Percentiles rank a stretch among this genome's conserved stretches.
phyloP scores from a whole-genome alignment of 148 eudicot genomes.

The Vaccinium vitisidaea region DNA sequence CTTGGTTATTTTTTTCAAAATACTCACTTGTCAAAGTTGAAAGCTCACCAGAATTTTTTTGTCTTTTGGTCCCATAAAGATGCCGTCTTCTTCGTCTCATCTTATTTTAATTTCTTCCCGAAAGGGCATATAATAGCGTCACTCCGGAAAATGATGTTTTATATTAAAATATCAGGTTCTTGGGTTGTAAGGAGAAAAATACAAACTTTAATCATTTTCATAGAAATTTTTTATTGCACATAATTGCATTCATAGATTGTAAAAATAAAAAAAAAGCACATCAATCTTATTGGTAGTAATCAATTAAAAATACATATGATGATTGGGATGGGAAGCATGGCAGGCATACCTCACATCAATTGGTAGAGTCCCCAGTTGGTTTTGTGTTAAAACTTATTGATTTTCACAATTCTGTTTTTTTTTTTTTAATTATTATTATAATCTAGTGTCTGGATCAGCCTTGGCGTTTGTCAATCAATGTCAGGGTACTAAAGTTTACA shows the following conservation, averaged over 20 bases:
- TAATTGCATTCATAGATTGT: neutral
- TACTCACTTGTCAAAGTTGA: neutral
- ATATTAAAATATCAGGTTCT: neutral
- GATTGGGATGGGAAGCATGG: neutral
- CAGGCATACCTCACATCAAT: too few species aligned
- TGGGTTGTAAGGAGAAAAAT: neutral
- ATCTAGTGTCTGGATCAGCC: neutral
- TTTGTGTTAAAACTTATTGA: neutral
- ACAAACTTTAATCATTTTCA: neutral
- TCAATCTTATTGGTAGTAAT: neutral
- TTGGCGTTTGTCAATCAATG: too few species aligned
- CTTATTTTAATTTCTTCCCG: neutral
- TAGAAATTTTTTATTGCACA: neutral
- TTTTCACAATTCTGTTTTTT: neutral
- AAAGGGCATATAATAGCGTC: neutral
- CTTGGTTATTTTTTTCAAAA: neutral
- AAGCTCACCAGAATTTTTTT: constrained; percentile 5
- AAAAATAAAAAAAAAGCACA: neutral
- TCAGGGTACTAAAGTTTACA: neutral
- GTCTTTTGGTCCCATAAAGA: constrained; percentile 13
- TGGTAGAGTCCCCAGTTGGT: neutral
- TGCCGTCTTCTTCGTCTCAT: neutral
- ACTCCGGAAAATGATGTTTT: neutral
- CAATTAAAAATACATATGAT: neutral
- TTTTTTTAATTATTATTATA: too few species aligned